Base-by-base conservation (phyloP, 208 protist genomes). In the Trypanosoma lewisi region DNA sequence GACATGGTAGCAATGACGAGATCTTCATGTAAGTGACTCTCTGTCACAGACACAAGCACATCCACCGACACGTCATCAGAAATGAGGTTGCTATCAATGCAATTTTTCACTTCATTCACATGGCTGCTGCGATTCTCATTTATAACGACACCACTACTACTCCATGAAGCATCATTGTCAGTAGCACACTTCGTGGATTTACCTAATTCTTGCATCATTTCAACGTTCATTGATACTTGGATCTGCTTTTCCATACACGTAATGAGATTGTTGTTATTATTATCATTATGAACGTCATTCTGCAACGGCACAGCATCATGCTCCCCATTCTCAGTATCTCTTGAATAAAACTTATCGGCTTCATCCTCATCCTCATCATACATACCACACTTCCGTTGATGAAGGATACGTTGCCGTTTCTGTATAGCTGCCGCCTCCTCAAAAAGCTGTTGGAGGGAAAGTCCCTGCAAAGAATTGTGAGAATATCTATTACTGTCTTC, bases 371-470 rank as follows among this genome's bases (percentile, higher is more conserved):
- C 21, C 23, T 27, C 53, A 42, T 39, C 30, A 17, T 23, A 21
- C 12, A 54, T 28, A 23, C 48, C 45, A 25, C 45, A 45, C 51
- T 63, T 63, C 6, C 33, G 36, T 60, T 83, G 78, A 66, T 90
- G 76, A 17, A 89, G 67, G 8, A 78, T 64, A 11, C 83, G 54
- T 41, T 88, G 84, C 36, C 73, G 71, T 45, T 77, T 67, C 21
- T 78, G 75, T 41, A 93, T 82, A 11, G 75, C 64, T 12, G 83
- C 83, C 16, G 87, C 87, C 23, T 76, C 79, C 27, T 89, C 81
- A 47, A 93, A 87, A 39, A 93, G 65, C 67, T 89, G 75, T 12
- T 81, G 77, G 17, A 93, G 60, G 9, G 87, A 89, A 42, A 89
- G 64, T 0, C 71, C 53, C 44, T 79, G 55, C 27, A 68, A 25